phyloP scores from a whole-genome alignment of 2,329 filamentous ascomycete species.

The Coniella vitis region DNA sequence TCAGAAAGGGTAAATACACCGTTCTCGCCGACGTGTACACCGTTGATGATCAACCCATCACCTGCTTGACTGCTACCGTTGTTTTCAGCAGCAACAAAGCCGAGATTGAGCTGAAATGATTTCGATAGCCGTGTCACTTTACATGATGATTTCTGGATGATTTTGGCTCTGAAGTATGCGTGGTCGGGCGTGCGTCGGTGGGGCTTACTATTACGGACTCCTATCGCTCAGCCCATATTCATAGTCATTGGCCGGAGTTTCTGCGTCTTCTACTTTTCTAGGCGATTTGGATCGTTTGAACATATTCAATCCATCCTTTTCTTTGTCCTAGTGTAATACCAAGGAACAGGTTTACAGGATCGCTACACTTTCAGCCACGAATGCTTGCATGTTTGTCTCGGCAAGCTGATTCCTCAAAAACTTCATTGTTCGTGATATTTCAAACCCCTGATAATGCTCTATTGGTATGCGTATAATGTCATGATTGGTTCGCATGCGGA shows the following conservation, averaged over 20 bases:
- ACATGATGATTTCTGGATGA: background rate
- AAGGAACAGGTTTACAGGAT: background rate
- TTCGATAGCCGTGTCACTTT: background rate
- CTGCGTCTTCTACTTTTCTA: constrained; percentile 8
- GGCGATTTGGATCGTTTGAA: background rate
- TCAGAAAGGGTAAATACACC: constrained; percentile 71
- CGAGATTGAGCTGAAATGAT: constrained; percentile 13
- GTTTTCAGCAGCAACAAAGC: constrained; percentile 42
- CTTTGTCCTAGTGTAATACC: background rate
- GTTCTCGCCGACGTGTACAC: constrained; percentile 82
- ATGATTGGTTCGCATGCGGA: background rate
- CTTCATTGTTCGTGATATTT: background rate
- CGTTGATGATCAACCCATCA: constrained; percentile 66
- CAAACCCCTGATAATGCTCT: background rate
- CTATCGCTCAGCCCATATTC: constrained; percentile 13
- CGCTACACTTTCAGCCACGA: background rate
- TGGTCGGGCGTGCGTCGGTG: background rate
- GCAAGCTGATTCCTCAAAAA: background rate
- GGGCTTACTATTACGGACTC: constrained; percentile 1
- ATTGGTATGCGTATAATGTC: background rate
- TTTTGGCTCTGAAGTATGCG: background rate
- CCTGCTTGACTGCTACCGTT: constrained; percentile 75
- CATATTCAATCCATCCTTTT: background rate
- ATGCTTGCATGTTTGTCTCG: background rate
- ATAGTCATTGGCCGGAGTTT: constrained; percentile 14